These are phyloP conservation scores for Talaromyces sp. DNA, from an alignment of 2,329 filamentous ascomycete genomes.

Conservation along the genomic window DNA sequence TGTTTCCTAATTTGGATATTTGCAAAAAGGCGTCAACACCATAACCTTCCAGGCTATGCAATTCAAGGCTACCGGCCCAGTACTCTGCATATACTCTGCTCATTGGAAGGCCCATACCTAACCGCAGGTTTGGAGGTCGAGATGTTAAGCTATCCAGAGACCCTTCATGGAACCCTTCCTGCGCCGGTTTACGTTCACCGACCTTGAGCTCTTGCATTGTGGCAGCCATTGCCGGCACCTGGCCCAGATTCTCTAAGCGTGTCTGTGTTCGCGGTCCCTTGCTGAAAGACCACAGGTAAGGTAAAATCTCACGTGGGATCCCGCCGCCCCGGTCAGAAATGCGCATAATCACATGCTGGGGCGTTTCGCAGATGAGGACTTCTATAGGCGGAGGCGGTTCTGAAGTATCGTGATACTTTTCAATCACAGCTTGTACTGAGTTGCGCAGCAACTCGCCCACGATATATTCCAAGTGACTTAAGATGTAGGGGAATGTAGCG, in stretches of 20 bases:
- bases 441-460: slow-evolving; percentile 93
- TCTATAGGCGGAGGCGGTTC: slow-evolving; percentile 77
- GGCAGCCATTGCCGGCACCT: slow-evolving; percentile 88
- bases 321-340: slow-evolving; percentile 96
- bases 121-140: slow-evolving; percentile 79
- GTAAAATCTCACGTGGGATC: slow-evolving; percentile 79
- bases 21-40: slow-evolving; percentile 95
- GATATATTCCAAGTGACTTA: slow-evolving; percentile 96
- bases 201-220: slow-evolving; percentile 83
- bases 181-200: slow-evolving; percentile 34
- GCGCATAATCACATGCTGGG: slow-evolving; percentile 92
- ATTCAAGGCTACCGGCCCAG: slow-evolving; percentile 88
- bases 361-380: slow-evolving; percentile 89
- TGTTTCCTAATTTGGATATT: slow-evolving; percentile 94
- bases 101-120: slow-evolving; percentile 92
- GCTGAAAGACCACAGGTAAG: slow-evolving; percentile 94
- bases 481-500: slow-evolving; percentile 93
- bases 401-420: slow-evolving; percentile 60
- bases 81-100: slow-evolving; percentile 96
- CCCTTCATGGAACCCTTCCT: slow-evolving; percentile 53
- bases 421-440: slow-evolving; percentile 88
- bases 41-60: slow-evolving; percentile 93
- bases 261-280: slow-evolving; percentile 81
- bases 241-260: slow-evolving; percentile 79
- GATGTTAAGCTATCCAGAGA: slow-evolving; percentile 80